Evolutionary conservation across 1,139 yeast species (phyloP), one percentile per base, ranked within the genome.

Genomic region (Meyerozyma carpophila): DNA sequence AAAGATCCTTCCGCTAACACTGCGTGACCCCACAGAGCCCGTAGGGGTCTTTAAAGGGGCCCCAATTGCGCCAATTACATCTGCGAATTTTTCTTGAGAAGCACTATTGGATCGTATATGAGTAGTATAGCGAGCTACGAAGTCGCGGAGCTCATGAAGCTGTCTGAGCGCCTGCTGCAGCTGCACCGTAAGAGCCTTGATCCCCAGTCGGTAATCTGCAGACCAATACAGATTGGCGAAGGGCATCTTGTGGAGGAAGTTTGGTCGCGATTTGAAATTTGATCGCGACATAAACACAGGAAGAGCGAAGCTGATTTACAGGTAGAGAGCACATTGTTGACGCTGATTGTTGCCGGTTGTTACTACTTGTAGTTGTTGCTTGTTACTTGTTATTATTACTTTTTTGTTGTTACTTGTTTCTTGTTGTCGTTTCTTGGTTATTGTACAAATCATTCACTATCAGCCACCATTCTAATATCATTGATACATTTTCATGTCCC

Each of bases 141-240:
- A 59, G 44, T 60, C 65, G 24, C 75, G 59, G 24, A 72, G 59
- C 39, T 72, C 77, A 49, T 73, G 77, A 8, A 71, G 54, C 53
- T 73, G 78, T 25, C 56, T 55, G 27, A 73, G 52, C 10, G 76
- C 70, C 25, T 60, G 54, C 16, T 52, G 47, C 24, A 67, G 59
- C 49, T 72, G 77, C 3, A 50, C 47, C 16, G 60, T 53, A 32
- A 73, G 52, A 38, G 50, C 54, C 26, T 62, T 64, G 16, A 73
- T 62, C 2, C 77, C 75, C 4, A 69, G 54, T 34, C 54, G 56
- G 48, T 66, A 70, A 56, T 73, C 79, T 4, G 75, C 57, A 5
- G 77, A 65, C 77, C 78, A 73, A 57, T 66, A 73, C 34, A 53
- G 38, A 47, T 68, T 66, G 47, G 70, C 55, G 45, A 64, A 66